These are phyloP conservation scores for Aspergillus sp. DNA, from an alignment of 2,329 filamentous ascomycete genomes.

Conservation along the genomic window DNA sequence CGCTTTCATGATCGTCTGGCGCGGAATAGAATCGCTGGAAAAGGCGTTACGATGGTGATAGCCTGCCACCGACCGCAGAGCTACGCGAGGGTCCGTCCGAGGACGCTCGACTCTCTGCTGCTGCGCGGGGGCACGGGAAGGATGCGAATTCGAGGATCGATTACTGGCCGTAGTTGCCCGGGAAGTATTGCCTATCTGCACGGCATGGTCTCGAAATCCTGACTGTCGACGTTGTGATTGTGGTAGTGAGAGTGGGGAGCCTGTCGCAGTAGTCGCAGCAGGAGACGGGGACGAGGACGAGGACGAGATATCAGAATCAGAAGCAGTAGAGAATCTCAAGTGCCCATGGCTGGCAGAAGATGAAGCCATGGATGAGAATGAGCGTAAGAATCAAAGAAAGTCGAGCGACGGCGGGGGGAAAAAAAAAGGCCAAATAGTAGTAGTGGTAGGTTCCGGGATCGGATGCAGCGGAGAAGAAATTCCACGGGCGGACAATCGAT, in stretches of 20 bases:
- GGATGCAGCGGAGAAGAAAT: constrained; percentile 22
- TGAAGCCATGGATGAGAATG: constrained; percentile 13
- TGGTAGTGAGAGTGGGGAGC: constrained; percentile 14
- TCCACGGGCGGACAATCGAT: constrained; percentile 5
- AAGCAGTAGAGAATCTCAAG: constrained; percentile 5
- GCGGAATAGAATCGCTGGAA: constrained; percentile 61
- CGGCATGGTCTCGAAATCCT: constrained; percentile 34
- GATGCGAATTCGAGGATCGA: neutral
- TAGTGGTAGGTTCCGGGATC: constrained; percentile 6
- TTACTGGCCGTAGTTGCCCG: constrained; percentile 22
- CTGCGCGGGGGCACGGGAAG: neutral
- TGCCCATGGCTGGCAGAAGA: constrained; percentile 9
- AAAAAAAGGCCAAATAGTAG: neutral
- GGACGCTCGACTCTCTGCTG: constrained; percentile 13
- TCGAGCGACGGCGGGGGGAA: neutral
- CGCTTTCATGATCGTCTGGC: constrained; percentile 76
- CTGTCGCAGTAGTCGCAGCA: constrained; percentile 10
- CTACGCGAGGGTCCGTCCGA: constrained; percentile 13
- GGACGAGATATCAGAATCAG: constrained; percentile 8
- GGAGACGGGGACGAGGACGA: constrained; percentile 15
- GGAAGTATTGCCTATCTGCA: constrained; percentile 33
- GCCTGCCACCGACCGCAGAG: constrained; percentile 21
- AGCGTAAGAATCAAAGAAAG: neutral
- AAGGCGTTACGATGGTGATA: constrained; percentile 44
- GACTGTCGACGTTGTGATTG: constrained; percentile 30